A percentile compares a stretch with the other conserved stretches of the same genome.
Evolutionary conservation across 495 filamentous ascomycete genomes (phyloP).

Genomic region (Penicillium samsonianum): DNA sequence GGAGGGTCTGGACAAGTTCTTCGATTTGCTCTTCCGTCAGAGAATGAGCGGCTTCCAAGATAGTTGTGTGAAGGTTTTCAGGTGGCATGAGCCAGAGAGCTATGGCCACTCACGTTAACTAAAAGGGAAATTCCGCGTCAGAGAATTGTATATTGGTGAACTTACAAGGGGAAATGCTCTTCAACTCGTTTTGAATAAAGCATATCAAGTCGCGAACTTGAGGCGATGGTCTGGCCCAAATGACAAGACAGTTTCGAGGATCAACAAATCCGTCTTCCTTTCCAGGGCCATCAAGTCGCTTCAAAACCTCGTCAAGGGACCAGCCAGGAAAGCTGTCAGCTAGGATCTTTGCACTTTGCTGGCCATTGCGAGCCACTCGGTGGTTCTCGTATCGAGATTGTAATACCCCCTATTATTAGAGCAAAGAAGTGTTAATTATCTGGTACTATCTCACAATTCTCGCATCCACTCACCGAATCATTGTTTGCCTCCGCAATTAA

Average conservation of each 20-base stretch:
- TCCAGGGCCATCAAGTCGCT: constrained; percentile 60
- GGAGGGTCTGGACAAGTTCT: constrained; percentile 38
- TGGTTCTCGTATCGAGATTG: constrained; percentile 69
- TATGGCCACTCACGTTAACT: constrained; percentile 27
- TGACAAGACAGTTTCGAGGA: constrained; percentile 73
- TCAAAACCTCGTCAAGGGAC: constrained; percentile 69
- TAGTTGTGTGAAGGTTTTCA: constrained; percentile 73
- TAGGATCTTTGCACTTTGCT: constrained; percentile 70
- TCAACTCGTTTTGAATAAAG: constrained; percentile 62
- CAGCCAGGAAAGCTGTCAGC: constrained; percentile 64
- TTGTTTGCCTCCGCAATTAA: constrained; percentile 63
- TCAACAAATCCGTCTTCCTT: constrained; percentile 68
- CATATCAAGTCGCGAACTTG: constrained; percentile 62
- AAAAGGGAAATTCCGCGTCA: neutral
- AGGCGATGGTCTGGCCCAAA: constrained; percentile 80
- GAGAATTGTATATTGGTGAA: neutral
- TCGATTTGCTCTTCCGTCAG: constrained; percentile 22
- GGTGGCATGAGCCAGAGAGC: constrained; percentile 84
- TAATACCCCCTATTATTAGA: constrained; percentile 51
- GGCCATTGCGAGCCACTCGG: constrained; percentile 66
- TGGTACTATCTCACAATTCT: neutral
- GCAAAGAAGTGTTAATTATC: neutral
- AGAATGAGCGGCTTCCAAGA: constrained; percentile 27
- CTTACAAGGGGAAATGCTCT: constrained; percentile 63
- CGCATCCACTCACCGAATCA: constrained; percentile 48